These are phyloP conservation scores for Botrytis pseudocinerea DNA, from an alignment of 2,329 filamentous ascomycete species.

Conservation along the genomic window DNA sequence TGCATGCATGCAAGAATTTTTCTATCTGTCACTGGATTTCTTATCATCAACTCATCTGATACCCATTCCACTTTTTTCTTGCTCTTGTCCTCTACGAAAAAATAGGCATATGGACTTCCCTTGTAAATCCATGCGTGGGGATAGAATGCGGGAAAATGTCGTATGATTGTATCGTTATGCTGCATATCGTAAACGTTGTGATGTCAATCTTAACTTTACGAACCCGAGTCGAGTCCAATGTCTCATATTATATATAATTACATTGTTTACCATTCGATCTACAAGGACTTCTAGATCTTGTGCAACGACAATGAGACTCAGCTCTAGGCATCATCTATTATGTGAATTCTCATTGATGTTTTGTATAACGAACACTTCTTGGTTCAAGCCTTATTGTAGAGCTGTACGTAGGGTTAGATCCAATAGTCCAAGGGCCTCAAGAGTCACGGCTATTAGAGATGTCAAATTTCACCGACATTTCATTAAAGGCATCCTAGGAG, in stretches of 20 bases:
- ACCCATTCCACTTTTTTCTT: neutral
- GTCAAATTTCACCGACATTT: slow-evolving; percentile 10
- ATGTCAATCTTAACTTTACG: slow-evolving; percentile 4
- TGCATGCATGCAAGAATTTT: slow-evolving; percentile 5
- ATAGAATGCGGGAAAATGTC: neutral
- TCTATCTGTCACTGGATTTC: slow-evolving; percentile 7
- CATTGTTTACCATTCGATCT: neutral
- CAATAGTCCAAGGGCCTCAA: neutral
- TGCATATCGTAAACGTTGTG: neutral
- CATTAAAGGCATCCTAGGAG: neutral
- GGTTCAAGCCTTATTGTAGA: neutral
- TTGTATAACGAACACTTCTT: neutral
- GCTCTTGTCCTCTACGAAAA: neutral
- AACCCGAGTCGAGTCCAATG: slow-evolving; percentile 3
- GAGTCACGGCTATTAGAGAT: neutral
- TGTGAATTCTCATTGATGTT: neutral
- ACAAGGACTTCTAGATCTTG: neutral
- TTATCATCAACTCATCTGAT: slow-evolving; percentile 8
- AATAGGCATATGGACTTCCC: neutral
- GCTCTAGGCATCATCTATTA: slow-evolving; percentile 18
- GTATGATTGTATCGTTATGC: neutral
- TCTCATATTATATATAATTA: neutral
- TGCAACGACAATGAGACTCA: neutral
- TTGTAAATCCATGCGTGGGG: neutral
- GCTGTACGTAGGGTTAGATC: neutral